A percentile compares a stretch with the other conserved stretches of the same genome.
Evolutionary conservation across 73 alveolate species (phyloP).

Genomic region (Symbiodinium pilosum): DNA sequence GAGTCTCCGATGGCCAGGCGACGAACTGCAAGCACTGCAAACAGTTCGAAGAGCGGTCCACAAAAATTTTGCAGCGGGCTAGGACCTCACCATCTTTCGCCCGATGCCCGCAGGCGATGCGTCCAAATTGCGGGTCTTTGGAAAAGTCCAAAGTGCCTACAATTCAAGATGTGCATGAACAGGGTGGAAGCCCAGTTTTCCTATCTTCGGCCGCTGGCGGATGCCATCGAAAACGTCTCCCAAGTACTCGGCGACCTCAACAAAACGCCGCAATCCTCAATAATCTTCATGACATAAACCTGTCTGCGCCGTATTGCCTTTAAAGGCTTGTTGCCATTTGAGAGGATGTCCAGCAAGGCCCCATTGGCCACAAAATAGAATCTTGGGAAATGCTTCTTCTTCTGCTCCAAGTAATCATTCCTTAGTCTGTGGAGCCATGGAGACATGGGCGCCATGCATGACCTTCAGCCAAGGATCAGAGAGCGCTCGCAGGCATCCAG

Average conservation of each 20-base stretch:
- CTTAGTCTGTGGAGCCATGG: neutral
- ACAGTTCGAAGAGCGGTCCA: too few relatives aligned
- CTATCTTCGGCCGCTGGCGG: slow-evolving; percentile 80
- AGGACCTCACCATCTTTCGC: slow-evolving; percentile 84
- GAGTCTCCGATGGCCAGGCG: slow-evolving; percentile 63
- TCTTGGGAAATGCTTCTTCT: slow-evolving; percentile 98
- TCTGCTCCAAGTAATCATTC: slow-evolving; percentile 97
- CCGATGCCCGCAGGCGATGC: slow-evolving; percentile 64
- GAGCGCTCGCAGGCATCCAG: slow-evolving; percentile 89
- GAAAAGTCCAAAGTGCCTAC: slow-evolving; percentile 98
- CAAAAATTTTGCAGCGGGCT: neutral
- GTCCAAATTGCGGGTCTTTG: slow-evolving; percentile 46
- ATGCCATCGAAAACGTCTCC: slow-evolving; percentile 99
- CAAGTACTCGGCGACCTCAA: slow-evolving; percentile 98
- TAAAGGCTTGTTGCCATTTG: slow-evolving; percentile 99
- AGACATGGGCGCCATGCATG: neutral
- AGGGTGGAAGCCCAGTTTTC: too few relatives aligned
- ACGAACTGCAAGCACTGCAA: slow-evolving; percentile 27
- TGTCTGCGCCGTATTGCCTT: slow-evolving; percentile 83
- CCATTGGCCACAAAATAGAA: slow-evolving; percentile 99
- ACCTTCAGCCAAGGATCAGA: neutral
- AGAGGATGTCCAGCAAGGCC: slow-evolving; percentile 99
- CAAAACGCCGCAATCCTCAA: neutral
- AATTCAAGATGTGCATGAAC: too few relatives aligned
- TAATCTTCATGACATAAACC: neutral